These are phyloP conservation scores for Collybia sp. DNA, from an alignment of 768 basidiomycete genomes.

Conservation along the genomic window DNA sequence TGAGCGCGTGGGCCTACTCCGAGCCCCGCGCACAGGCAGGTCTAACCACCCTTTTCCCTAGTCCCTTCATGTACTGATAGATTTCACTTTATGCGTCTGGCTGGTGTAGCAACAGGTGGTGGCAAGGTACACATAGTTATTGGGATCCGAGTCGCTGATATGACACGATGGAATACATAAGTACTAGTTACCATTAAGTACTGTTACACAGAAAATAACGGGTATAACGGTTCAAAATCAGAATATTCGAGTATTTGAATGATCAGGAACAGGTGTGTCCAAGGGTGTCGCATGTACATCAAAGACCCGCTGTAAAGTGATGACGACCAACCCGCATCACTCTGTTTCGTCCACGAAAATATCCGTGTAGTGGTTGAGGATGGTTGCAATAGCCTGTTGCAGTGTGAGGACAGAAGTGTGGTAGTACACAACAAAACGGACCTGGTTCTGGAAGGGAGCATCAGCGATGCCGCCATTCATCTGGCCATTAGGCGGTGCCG, in stretches of 20 bases:
- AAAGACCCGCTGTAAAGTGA: too few species aligned
- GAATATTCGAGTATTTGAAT: conserved; percentile 5
- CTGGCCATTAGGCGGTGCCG: conserved; percentile 46
- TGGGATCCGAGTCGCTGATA: too few species aligned
- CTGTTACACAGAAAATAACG: too few species aligned
- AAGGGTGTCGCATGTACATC: not conserved
- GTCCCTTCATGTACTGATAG: too few species aligned
- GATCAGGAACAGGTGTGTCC: conserved; percentile 3
- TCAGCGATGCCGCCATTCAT: conserved; percentile 60
- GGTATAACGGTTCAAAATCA: not conserved
- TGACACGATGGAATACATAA: too few species aligned
- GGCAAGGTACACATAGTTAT: too few species aligned
- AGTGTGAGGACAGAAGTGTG: conserved; percentile 1
- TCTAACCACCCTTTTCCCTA: too few species aligned
- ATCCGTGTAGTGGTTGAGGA: conserved; percentile 89
- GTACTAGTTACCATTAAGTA: too few species aligned
- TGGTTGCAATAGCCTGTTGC: conserved; percentile 86
- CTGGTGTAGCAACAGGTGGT: too few species aligned
- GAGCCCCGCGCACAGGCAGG: too few species aligned
- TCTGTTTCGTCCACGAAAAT: conserved; percentile 93
- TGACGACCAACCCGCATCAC: conserved; percentile 11
- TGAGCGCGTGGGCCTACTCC: conserved; percentile 20
- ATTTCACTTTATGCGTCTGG: too few species aligned
- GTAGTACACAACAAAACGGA: conserved; percentile 19
- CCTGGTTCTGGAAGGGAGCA: conserved; percentile 69